These are phyloP conservation scores for Hypsizygus marmoreus DNA, from an alignment of 768 basidiomycete genomes.

Conservation along the genomic window DNA sequence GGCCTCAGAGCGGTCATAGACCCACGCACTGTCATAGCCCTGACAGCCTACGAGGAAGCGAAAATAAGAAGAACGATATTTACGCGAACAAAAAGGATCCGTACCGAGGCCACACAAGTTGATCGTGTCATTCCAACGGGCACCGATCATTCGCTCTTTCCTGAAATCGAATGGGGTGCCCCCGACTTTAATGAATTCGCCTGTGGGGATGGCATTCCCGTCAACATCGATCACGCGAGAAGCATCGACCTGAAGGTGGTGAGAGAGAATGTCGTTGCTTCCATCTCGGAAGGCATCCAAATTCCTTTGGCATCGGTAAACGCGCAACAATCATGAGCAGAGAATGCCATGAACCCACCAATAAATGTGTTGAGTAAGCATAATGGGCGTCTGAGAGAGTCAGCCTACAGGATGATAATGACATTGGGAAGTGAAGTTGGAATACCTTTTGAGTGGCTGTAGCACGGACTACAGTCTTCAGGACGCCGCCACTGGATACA, in stretches of 20 bases:
- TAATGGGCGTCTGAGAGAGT: slow-evolving; percentile 48
- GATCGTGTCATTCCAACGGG: slow-evolving; percentile 33
- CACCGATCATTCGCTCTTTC: slow-evolving; percentile 31
- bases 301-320: too few relatives aligned
- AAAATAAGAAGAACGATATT: background rate
- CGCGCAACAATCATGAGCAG: too few relatives aligned
- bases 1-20: slow-evolving; percentile 41
- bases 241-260: slow-evolving; percentile 30
- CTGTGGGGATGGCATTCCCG: slow-evolving; percentile 37
- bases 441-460: slow-evolving; percentile 48
- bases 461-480: slow-evolving; percentile 46
- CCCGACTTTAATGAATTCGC: slow-evolving; percentile 20
- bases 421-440: background rate
- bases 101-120: slow-evolving; percentile 30
- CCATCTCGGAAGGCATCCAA: slow-evolving; percentile 53
- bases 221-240: slow-evolving; percentile 37
- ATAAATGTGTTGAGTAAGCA: slow-evolving; percentile 58
- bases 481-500: slow-evolving; percentile 43
- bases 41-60: slow-evolving; percentile 46
- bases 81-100: slow-evolving; percentile 2
- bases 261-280: slow-evolving; percentile 33
- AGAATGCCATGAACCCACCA: slow-evolving; percentile 31
- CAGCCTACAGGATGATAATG: background rate
- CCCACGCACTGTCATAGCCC: slow-evolving; percentile 53
- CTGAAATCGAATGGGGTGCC: slow-evolving; percentile 46